Evolutionary conservation across 2,329 filamentous ascomycete species (phyloP), one percentile per base, ranked within the genome.

Genomic region (Thermothelomyces thermophilus): DNA sequence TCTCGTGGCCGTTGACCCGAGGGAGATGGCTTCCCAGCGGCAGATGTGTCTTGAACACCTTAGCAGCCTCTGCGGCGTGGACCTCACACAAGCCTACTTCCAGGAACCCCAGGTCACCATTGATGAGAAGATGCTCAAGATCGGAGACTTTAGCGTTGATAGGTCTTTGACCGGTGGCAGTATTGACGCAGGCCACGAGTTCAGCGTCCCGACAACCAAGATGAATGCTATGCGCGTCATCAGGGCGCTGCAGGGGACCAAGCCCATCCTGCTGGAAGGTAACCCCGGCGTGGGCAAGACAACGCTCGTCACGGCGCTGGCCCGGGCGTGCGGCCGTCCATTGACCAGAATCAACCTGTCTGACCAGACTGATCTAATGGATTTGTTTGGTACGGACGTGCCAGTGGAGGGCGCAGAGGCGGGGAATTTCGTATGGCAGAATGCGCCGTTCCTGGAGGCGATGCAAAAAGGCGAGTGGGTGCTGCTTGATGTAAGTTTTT

Each of bases 401-500:
- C 93, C 93, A 0, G 83, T 95, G 3, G 93, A 97, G 68, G 90
- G 90, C n/a, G 89, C 86, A 1, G 83, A 87, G 61, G 86, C 90
- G 7, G 93, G 93, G 1, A 86, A 87, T 52, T 98, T 98, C 63
- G 85, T 87, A 1, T 98, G 93, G 93, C 82, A 90, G 58, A 91
- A 98, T 65, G 93, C 91, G 0, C 90, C 93, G 1, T 97, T 98
- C 64, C 73, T 98, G 17, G 87, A 89, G 64, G 93, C 93, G 0
- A 97, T 98, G 91, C 93, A 97, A 64, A 86, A 82, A 51, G 93
- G 93, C 24, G 87, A 95, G 60, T 98, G 93, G 93, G 93, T 98
- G 10, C 73, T 98, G 24, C 76, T 98, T 0, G 93, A 98, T 63
- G 54, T 59, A 41, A 55, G 55, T 56, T 20, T 8, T 20, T 14